Evolutionary conservation across 2,329 filamentous ascomycete genomes (phyloP), one percentile per base, ranked within the genome.

Genomic region (Fusarium praegraminearum): DNA sequence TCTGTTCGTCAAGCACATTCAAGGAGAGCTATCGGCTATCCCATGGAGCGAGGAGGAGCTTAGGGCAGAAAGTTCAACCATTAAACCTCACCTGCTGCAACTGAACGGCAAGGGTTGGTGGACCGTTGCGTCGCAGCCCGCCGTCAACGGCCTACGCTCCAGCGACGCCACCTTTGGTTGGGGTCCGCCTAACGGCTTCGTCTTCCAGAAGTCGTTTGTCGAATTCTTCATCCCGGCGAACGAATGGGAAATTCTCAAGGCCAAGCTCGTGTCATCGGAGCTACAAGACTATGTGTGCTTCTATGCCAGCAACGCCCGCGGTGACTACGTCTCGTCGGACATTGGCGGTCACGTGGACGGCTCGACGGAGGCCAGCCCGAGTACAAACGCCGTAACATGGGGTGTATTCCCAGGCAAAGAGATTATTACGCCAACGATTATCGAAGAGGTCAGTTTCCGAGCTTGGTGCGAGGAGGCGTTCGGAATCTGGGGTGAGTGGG

Each of bases 131-230:
- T 97, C 93, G 6, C 96, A 99, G 78, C 96, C 96, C 6, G 93
- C 95, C 18, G 93, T 98, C 60, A 97, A 98, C 77, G 94, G 94
- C 43, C 82, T 94, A 22, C 87, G 87, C 36, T 97, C 92, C 30
- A 88, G 86, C 49, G 89, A 99, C 78, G 81, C 86, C 5, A 88
- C 93, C 22, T 97, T 97, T 75, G 96, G 96, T 68, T 99, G 96
- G 96, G 96, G 96, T 2, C 96, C 96, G 0, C 88, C 87, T 51
- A 90, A 94, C 74, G 96, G 96, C 20, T 98, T 97, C 78, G 94
- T 98, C 49, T 99, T 98, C 83, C 96, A 99, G 77, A 99, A 98
- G 81, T 92, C 95, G 0, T 99, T 99, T 79, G 94, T 99, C 53
- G 96, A 99, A 79, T 93, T 98, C 82, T 99, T 99, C 84, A 83